These are phyloP conservation scores for Diutina siamensis DNA, from an alignment of 1,139 yeast genomes.

Conservation along the genomic window DNA sequence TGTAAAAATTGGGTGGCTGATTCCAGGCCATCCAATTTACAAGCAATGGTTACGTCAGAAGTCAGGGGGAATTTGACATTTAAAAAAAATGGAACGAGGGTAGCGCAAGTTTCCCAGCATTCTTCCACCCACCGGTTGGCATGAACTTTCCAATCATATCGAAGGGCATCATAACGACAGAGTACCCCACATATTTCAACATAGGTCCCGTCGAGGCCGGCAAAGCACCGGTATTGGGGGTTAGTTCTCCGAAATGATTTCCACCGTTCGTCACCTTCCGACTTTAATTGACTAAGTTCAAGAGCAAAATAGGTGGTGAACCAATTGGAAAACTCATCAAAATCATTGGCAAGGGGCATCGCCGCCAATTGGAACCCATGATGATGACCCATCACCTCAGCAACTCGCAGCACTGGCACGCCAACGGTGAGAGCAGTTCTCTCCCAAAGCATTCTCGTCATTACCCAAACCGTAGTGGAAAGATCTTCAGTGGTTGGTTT, in stretches of 20 bases:
- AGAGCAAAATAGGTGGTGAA: background rate
- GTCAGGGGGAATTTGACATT: background rate
- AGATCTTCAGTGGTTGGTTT: background rate
- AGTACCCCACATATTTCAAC: background rate
- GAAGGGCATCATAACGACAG: background rate
- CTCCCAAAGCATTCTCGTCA: background rate
- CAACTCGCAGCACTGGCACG: background rate
- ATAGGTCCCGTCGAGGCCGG: background rate
- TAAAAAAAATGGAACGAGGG: background rate
- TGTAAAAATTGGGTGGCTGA: background rate
- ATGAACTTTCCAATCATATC: background rate
- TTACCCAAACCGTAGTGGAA: background rate
- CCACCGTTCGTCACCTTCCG: background rate
- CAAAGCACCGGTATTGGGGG: background rate
- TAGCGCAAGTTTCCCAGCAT: background rate
- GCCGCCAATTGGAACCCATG: background rate
- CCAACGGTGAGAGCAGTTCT: background rate
- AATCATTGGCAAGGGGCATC: background rate
- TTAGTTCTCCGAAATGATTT: background rate
- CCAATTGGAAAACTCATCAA: background rate
- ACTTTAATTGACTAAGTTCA: background rate
- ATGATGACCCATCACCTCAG: background rate
- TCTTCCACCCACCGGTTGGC: background rate
- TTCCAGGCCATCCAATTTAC: background rate
- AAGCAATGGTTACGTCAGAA: background rate